These are phyloP conservation scores for Thermothelomyces thermophilus DNA, from an alignment of 2,329 filamentous ascomycete species.

Conservation along the genomic window DNA sequence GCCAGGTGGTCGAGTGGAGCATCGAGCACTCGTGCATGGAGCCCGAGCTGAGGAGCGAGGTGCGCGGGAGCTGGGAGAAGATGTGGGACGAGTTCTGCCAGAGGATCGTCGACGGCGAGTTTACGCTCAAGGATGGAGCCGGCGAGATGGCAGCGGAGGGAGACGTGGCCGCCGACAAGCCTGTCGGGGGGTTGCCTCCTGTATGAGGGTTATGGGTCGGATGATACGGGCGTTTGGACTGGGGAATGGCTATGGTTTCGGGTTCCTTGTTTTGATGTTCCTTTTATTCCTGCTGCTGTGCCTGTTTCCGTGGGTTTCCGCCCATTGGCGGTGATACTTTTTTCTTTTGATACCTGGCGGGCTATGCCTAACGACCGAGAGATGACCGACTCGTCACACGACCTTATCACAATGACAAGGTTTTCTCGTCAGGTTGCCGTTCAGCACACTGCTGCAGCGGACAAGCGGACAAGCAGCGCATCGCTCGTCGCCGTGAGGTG, in stretches of 20 bases:
- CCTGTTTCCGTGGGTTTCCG: too few relatives aligned
- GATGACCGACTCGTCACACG: too few relatives aligned
- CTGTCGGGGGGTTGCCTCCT: background rate
- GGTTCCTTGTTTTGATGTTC: too few relatives aligned
- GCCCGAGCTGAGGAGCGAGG: slow-evolving; percentile 33
- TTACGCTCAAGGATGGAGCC: background rate
- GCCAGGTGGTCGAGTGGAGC: slow-evolving; percentile 60
- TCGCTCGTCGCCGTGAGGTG: too few relatives aligned
- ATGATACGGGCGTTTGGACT: background rate
- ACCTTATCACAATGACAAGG: too few relatives aligned
- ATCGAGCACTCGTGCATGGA: slow-evolving; percentile 53
- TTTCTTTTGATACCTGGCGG: too few relatives aligned
- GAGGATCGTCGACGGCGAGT: slow-evolving; percentile 38
- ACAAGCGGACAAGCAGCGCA: too few relatives aligned
- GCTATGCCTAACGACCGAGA: too few relatives aligned
- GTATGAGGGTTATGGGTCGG: background rate
- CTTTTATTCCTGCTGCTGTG: too few relatives aligned
- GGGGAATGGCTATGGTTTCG: background rate
- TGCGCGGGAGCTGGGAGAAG: slow-evolving; percentile 41
- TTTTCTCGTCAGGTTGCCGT: too few relatives aligned
- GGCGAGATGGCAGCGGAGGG: background rate
- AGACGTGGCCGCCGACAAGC: background rate
- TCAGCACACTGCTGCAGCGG: too few relatives aligned
- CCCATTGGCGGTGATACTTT: too few relatives aligned
- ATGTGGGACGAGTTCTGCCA: slow-evolving; percentile 55